phyloP scores from a whole-genome alignment of 2,329 filamentous ascomycete species.

The Penicillium aurantiogriseum region DNA sequence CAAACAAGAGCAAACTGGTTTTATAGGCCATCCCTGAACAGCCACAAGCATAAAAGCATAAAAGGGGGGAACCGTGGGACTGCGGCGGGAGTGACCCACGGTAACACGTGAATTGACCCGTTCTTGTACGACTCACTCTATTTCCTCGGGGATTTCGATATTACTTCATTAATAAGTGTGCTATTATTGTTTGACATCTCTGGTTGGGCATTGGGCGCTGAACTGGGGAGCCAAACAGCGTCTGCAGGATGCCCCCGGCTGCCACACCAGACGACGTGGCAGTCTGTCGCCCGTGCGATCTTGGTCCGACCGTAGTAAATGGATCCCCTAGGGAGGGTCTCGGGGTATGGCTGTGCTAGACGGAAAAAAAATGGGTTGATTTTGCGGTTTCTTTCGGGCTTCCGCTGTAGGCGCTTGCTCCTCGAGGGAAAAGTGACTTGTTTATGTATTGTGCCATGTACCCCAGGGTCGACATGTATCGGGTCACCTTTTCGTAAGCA shows the following conservation, averaged over 20 bases:
- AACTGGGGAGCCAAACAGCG: constrained; percentile 6
- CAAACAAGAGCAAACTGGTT: neutral
- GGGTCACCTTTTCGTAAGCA: constrained; percentile 9
- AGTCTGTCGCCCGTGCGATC: constrained; percentile 11
- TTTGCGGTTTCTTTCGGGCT: constrained; percentile 4
- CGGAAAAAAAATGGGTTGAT: neutral
- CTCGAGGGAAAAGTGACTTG: neutral
- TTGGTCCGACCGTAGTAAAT: constrained; percentile 9
- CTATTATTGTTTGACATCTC: neutral
- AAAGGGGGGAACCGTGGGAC: neutral
- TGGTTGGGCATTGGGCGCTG: constrained; percentile 17
- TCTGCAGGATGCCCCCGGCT: constrained; percentile 22
- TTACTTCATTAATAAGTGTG: neutral
- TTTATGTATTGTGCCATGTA: constrained; percentile 7
- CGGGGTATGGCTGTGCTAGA: constrained; percentile 5
- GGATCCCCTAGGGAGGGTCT: constrained; percentile 1
- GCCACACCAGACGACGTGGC: constrained; percentile 24
- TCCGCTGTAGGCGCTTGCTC: constrained; percentile 23
- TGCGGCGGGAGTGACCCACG: constrained; percentile 1
- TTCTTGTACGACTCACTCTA: constrained; percentile 1
- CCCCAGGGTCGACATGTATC: constrained; percentile 2
- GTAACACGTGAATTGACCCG: constrained; percentile 4
- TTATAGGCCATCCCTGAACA: neutral
- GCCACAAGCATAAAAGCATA: neutral
- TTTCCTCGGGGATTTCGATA: neutral